Percentiles rank a stretch among this genome's conserved stretches.
phyloP scores from a whole-genome alignment of 2,329 filamentous ascomycete species.

The Lecanosticta acicola region DNA sequence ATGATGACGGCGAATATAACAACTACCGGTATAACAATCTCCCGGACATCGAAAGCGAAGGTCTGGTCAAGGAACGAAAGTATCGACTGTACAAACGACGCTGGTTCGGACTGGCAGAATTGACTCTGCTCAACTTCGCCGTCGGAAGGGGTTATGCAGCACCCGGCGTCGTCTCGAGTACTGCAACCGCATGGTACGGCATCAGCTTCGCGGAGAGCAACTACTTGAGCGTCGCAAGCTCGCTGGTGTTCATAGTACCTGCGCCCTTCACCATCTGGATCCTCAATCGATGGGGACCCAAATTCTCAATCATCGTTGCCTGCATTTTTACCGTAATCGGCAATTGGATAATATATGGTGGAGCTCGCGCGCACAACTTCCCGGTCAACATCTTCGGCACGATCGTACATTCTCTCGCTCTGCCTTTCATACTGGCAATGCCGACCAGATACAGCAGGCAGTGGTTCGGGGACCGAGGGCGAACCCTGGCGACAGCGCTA shows the following conservation, averaged over 20 bases:
- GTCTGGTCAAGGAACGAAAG: not conserved
- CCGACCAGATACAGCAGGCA: conserved; percentile 84
- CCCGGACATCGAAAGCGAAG: not conserved
- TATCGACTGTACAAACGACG: conserved; percentile 4
- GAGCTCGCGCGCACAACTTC: conserved; percentile 48
- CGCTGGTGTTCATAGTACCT: conserved; percentile 70
- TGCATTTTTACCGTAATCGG: conserved; percentile 69
- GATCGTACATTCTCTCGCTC: conserved; percentile 68
- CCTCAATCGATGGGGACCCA: conserved; percentile 69
- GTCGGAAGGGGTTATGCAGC: conserved; percentile 6
- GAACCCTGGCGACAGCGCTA: conserved; percentile 81
- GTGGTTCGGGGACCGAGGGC: conserved; percentile 82
- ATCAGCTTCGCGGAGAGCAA: conserved; percentile 73
- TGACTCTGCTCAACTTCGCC: conserved; percentile 7
- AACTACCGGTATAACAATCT: not conserved
- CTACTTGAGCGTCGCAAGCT: conserved; percentile 79
- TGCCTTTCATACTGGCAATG: conserved; percentile 81
- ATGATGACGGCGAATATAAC: not conserved
- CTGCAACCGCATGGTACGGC: conserved; percentile 65
- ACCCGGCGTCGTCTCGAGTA: conserved; percentile 60
- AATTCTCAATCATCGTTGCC: conserved; percentile 65
- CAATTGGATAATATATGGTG: conserved; percentile 64
- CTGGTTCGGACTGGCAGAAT: conserved; percentile 2
- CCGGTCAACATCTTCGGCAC: conserved; percentile 79
- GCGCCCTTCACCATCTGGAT: conserved; percentile 67